phyloP scores from a whole-genome alignment of 352 stramenopile species.

The Pythium diclinum region DNA sequence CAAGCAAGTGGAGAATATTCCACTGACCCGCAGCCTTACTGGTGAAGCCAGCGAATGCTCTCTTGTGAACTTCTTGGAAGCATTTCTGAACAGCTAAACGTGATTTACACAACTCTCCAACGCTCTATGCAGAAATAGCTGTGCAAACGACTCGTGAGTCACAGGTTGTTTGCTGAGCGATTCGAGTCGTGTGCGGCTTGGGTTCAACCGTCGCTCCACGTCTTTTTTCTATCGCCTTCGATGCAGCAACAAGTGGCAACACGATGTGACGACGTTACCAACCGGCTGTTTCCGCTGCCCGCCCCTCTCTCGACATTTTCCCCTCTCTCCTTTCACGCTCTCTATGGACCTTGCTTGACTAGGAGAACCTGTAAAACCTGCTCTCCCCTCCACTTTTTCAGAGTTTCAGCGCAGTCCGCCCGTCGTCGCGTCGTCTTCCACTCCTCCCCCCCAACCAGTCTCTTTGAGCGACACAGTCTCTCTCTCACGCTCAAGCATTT shows the following conservation, averaged over 20 bases:
- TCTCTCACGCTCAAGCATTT: constrained; percentile 20
- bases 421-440: constrained; percentile 26
- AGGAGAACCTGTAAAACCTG: constrained; percentile 1
- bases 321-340: constrained; percentile 14
- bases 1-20: not conserved
- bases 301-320: constrained; percentile 10
- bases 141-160: not conserved
- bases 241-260: constrained; percentile 18
- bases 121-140: not conserved
- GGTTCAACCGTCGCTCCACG: not conserved
- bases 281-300: constrained; percentile 26
- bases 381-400: constrained; percentile 1
- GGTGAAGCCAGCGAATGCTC: not conserved
- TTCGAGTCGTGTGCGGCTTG: no score
- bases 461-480: constrained; percentile 14
- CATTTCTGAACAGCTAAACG: not conserved
- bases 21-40: not conserved
- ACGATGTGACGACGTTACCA: constrained; percentile 23
- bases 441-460: constrained; percentile 12
- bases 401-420: constrained; percentile 31
- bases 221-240: constrained; percentile 26
- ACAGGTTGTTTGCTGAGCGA: no score
- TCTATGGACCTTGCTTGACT: constrained; percentile 7
- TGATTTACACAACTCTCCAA: not conserved
- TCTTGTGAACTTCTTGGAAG: not conserved